Evolutionary conservation across 495 filamentous ascomycete genomes (phyloP).

Genomic region (Venustampulla echinocandica): DNA sequence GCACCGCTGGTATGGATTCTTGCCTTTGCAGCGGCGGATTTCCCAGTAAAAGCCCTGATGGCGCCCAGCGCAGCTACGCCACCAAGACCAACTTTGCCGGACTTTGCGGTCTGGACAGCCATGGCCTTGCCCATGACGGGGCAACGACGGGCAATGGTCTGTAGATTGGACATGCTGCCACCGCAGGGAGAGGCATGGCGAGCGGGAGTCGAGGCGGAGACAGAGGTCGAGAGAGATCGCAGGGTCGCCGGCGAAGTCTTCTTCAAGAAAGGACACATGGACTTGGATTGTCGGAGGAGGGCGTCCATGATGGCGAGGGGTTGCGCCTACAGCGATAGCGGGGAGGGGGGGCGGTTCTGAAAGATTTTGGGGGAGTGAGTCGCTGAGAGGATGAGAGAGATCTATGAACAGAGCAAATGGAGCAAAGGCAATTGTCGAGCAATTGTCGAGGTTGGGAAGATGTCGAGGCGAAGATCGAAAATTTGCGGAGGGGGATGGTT

Average conservation of each 20-base stretch:
- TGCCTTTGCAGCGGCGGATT: conserved; percentile 48
- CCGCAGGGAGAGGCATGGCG: conserved; percentile 65
- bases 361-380: no score
- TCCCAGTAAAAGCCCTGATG: conserved; percentile 36
- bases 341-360: no score
- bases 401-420: no score
- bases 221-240: conserved; percentile 79
- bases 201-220: conserved; percentile 62
- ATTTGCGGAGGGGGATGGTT: no score
- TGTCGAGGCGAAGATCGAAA: no score
- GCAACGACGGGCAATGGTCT: conserved; percentile 88
- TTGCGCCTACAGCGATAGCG: background rate
- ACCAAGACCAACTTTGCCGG: conserved; percentile 33
- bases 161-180: conserved; percentile 93
- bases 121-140: conserved; percentile 98
- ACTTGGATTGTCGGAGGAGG: conserved; percentile 84
- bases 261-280: conserved; percentile 94
- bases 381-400: no score
- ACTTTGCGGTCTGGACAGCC: conserved; percentile 68
- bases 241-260: conserved; percentile 85
- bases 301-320: conserved; percentile 64
- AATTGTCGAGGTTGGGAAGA: no score
- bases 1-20: conserved; percentile 70
- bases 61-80: conserved; percentile 36
- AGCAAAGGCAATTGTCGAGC: no score